A percentile compares a stretch with the other conserved stretches of the same genome.
These are phyloP conservation scores for Candida krabiensis DNA, from an alignment of 805 yeast genomes.

Conservation along the genomic window DNA sequence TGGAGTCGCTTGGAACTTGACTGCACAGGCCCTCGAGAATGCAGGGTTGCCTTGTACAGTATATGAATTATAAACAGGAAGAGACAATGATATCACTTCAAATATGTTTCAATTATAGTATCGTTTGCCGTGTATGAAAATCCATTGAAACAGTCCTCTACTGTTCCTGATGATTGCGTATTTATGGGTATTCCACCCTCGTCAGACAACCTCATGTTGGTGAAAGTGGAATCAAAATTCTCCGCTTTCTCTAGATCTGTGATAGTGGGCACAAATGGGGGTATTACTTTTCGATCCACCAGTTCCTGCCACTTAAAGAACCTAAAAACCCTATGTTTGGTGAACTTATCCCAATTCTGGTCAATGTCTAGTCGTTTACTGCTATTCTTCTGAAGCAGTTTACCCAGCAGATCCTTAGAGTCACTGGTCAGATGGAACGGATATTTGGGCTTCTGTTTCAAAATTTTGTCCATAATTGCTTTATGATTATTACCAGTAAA, in stretches of 20 bases:
- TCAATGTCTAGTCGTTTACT: conserved; percentile 59
- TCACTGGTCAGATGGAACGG: conserved; percentile 76
- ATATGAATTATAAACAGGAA: conserved; percentile 38
- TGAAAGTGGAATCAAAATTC: conserved; percentile 75
- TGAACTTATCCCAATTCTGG: conserved; percentile 49
- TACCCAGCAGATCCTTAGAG: conserved; percentile 69
- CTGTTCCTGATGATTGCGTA: not conserved
- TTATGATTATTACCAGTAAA: conserved; percentile 79
- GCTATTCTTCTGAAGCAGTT: conserved; percentile 67
- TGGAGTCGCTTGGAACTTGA: conserved; percentile 73
- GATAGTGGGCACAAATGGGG: conserved; percentile 76
- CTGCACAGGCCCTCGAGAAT: conserved; percentile 51
- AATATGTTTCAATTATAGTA: conserved; percentile 34
- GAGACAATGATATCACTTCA: too few relatives aligned
- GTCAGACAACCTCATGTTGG: conserved; percentile 47
- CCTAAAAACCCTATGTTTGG: conserved; percentile 70
- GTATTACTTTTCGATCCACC: conserved; percentile 46
- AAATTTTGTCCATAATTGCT: conserved; percentile 68
- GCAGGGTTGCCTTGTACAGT: conserved; percentile 42
- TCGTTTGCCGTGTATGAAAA: conserved; percentile 46
- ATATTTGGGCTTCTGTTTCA: conserved; percentile 57
- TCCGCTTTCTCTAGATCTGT: conserved; percentile 76
- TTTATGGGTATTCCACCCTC: conserved; percentile 11
- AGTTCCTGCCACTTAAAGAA: conserved; percentile 66
- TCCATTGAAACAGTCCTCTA: conserved; percentile 36